Evolutionary conservation across 2,329 filamentous ascomycete genomes (phyloP), one percentile per base, ranked within the genome.

Genomic region (Penicillium concentricum): DNA sequence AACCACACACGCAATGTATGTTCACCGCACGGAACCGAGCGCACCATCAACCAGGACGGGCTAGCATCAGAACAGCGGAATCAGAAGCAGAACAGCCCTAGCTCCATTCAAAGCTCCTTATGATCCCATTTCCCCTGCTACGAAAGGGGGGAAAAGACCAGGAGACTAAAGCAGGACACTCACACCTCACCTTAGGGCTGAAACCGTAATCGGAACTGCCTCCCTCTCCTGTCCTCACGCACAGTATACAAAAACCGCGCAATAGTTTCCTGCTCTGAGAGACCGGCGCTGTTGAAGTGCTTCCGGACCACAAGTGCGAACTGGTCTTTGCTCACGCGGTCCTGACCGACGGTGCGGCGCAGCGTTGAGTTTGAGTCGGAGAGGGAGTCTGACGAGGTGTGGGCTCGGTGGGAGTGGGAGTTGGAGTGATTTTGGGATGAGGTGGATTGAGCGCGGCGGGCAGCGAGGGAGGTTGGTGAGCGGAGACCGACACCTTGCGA

Each of bases 211-310:
- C 76, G 69, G 47, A 78, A 78, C 48, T 76, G 72, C 35, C 72
- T 66, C 30, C 74, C 75, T 45, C 71, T 69, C 26, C 75, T 68
- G 53, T 77, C 75, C 59, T 79, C 76, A n/a, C 75, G 74, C n/a
- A 79, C 77, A 42, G 78, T 78, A 61, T 79, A 80, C 52, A 78
- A 59, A 59, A 80, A 79, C 56, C 74, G 65, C n/a, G 77, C 77
- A 57, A 80, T 78, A 3, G 75, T 74, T 59, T 79, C 77, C 53
- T 77, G 76, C 64, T 80, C 78, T 41, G 73, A 75, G 10, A 80
- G 66, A 8, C 74, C 76, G 18, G 76, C 75, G 46, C 73, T 76
- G 59, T 79, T 79, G 52, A 80, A 80, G 58, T 80, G 78, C 61
- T 77, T 79, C 45, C 78, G 73, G 26, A 79, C 76, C 0, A 75